Base-by-base conservation (phyloP, 2,329 filamentous ascomycete species). In the Nemania sp. region DNA sequence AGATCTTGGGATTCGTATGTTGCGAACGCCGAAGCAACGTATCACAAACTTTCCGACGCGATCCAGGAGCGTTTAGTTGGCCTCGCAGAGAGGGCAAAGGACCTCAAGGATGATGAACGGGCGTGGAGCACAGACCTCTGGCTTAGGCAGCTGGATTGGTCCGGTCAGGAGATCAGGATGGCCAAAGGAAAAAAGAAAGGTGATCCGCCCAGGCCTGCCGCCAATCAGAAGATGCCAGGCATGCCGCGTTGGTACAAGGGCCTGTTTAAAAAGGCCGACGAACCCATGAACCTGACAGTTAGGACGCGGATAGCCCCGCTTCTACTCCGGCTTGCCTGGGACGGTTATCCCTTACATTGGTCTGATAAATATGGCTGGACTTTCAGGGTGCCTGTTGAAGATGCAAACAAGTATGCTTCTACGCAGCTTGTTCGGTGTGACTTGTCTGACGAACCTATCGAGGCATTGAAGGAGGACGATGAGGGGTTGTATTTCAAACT, bases 191-290 rank as follows among this genome's bases (percentile, higher is more conserved):
- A 95, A 79, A 93, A 90, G 76, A 97, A 97, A 74, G 81, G 79
- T 10, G 91, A 96, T 57, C 87, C 89, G 11, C 89, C 90, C 1
- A 82, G 92, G 46, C 92, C 89, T 32, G 90, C 88, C 7, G 88
- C 88, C 11, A 83, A 90, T 47, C 95, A 99, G 74, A 99, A 98
- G 81, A 92, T 90, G 78, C 93, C 94, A 0, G 95, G 95, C 13
- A 95, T 91, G 90, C 95, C 95, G 0, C 84, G 90, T 66, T 99
- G 95, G 95, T 99, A 97, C 77, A 97, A 95, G 71, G 92, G 92
- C 73, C 80, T 99, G 1, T 97, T 96, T 68, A 69, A 83, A 1
- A 92, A 87, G 58, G 88, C 78, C 21, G 84, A 87, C 60, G 78
- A 83, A 0, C 84, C 84, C 46, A 95, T 97, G 59, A 88, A 81